Conservation (phyloP, 495 filamentous ascomycete species). For the Cryomyces antarcticus region DNA sequence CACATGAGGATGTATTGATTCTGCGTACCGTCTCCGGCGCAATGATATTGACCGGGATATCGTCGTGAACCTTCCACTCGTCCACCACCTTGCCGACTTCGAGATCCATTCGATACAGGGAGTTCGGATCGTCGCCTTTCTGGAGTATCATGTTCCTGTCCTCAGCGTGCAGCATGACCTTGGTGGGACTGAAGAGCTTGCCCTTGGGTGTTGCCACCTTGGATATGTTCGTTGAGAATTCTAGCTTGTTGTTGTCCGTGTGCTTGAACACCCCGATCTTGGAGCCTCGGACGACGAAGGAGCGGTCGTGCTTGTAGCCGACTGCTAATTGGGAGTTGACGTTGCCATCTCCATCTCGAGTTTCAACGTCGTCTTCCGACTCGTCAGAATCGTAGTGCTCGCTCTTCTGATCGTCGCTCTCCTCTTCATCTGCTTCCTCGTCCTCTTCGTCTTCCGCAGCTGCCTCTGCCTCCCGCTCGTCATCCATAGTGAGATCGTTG, state of each 20-base stretch:
- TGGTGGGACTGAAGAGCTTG: slow-evolving; percentile 78
- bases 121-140: slow-evolving; percentile 65
- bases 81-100: slow-evolving; percentile 98
- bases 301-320: slow-evolving; percentile 92
- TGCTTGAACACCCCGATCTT: slow-evolving; percentile 99
- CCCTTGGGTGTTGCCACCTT: slow-evolving; percentile 83
- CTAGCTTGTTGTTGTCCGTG: slow-evolving; percentile 72
- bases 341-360: slow-evolving; percentile 50
- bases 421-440: slow-evolving; percentile 35
- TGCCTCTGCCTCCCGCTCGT: slow-evolving; percentile 36
- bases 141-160: slow-evolving; percentile 88
- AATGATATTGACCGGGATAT: slow-evolving; percentile 80
- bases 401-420: slow-evolving; percentile 42
- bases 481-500: slow-evolving; percentile 81
- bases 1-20: slow-evolving; percentile 5
- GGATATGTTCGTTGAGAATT: slow-evolving; percentile 94
- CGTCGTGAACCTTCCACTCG: slow-evolving; percentile 98
- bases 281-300: slow-evolving; percentile 86
- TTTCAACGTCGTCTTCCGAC: slow-evolving; percentile 66
- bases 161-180: slow-evolving; percentile 93
- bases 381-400: slow-evolving; percentile 87
- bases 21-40: slow-evolving; percentile 56
- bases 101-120: slow-evolving; percentile 91
- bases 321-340: slow-evolving; percentile 94
- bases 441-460: slow-evolving; percentile 40